phyloP scores from a whole-genome alignment of 495 filamentous ascomycete species.

The Penicillium cataractarum region DNA sequence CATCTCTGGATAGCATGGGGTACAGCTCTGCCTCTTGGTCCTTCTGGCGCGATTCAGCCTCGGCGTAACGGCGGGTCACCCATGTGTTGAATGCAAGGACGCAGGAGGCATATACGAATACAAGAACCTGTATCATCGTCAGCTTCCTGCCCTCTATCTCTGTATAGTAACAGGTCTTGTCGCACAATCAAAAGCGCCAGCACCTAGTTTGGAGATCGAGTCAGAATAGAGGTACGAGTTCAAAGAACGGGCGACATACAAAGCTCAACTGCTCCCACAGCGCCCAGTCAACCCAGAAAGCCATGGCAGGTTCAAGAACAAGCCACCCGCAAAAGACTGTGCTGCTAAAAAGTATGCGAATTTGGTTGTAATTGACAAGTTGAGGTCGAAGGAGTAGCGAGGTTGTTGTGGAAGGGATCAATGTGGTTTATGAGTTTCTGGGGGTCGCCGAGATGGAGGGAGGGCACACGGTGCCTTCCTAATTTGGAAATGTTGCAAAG shows the following conservation, averaged over 20 bases:
- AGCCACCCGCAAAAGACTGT: not conserved
- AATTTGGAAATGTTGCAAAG: not conserved
- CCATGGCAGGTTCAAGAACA: constrained; percentile 24
- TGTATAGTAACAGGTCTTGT: not conserved
- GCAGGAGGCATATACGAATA: constrained; percentile 48
- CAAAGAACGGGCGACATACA: constrained; percentile 55
- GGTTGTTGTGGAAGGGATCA: not conserved
- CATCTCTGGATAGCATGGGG: constrained; percentile 48
- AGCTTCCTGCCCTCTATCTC: constrained; percentile 25
- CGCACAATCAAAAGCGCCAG: constrained; percentile 53
- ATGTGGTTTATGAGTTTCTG: not conserved
- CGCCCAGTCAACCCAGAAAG: constrained; percentile 77
- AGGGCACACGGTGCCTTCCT: not conserved
- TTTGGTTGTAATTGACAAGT: not conserved
- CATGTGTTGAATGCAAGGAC: constrained; percentile 62
- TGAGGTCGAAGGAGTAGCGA: not conserved
- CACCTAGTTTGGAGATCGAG: constrained; percentile 32
- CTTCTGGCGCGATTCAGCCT: constrained; percentile 66
- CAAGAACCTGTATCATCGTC: constrained; percentile 45
- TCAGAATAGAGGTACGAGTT: constrained; percentile 19
- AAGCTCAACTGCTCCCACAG: constrained; percentile 92
- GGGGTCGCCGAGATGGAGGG: not conserved
- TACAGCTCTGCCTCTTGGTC: constrained; percentile 38
- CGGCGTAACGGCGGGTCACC: constrained; percentile 64
- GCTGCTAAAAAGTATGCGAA: not conserved